Evolutionary conservation across 768 basidiomycete genomes (phyloP), one percentile per base, ranked within the genome.

Genomic region (Pleurotus pulmonarius): DNA sequence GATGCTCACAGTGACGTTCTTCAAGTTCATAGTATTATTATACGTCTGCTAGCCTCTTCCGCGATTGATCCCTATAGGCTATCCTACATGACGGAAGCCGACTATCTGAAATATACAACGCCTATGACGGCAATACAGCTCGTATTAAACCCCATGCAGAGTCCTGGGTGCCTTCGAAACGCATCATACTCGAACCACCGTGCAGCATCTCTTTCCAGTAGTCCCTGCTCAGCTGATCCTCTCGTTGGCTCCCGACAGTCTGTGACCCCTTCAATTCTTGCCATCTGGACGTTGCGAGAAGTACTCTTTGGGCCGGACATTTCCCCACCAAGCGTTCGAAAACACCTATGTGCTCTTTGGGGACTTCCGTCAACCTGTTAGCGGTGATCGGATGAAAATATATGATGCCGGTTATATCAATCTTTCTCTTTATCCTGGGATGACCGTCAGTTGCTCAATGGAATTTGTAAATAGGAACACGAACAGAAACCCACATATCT

Each of bases 281-380:
- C 76, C 77, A 78, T 75, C 72, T 79, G 43, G 69, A 79, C 60
- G 78, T 78, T 49, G 70, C 73, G 59, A 78, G 68, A 53, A 74
- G 67, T 46, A 79, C 74, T 57, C 75, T 76, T 45, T 69, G 68
- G 58, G 78, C 69, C 5, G 70, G 64, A 55, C 56, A 67, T n/a
- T 70, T 69, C 37, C 78, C 78, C 34, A 56, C 58, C 5, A 62
- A 39, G 22, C 49, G 38, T 16, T 40, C 39, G 34, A 62, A 58
- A 4, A 58, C 29, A n/a, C 37, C 13, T 2, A 62, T 41, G 38
- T 55, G 46, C 5, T 46, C 37, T 11, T 26, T 44, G 18, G 58
- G 58, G 29, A 46, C 29, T 13, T 51, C 60, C 13, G 34, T 55
- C 55, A 63, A 51, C 25, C 70, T 60, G 60, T 68, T 62, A 49